Conservation (phyloP, 1,284 basidiomycete genomes). For the Pseudozyma flocculosa region DNA sequence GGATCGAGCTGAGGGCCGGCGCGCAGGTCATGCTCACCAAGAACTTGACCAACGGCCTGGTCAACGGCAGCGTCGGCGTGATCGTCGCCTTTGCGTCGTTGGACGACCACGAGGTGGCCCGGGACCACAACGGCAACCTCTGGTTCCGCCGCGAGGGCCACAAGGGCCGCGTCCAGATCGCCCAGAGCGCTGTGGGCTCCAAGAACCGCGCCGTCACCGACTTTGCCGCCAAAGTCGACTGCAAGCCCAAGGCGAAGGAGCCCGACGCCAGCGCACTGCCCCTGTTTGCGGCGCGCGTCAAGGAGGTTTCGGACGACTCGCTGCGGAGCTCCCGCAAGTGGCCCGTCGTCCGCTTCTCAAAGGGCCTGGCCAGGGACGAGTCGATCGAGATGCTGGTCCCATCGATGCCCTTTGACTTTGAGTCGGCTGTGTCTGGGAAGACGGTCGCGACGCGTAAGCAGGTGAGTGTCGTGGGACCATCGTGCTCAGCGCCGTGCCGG, state of each 20-base stretch:
- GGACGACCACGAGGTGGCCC: not conserved
- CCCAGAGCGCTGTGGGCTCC: not conserved
- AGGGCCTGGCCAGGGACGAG: not conserved
- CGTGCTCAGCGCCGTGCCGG: too few species aligned
- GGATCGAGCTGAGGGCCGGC: slow-evolving; percentile 67
- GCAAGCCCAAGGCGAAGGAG: too few species aligned
- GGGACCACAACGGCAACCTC: not conserved
- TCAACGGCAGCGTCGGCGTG: slow-evolving; percentile 76
- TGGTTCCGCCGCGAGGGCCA: not conserved
- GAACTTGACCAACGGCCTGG: slow-evolving; percentile 70
- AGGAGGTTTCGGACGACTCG: not conserved
- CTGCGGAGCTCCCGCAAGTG: not conserved
- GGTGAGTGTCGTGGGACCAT: too few species aligned
- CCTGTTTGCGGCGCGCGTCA: not conserved
- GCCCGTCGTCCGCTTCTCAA: slow-evolving; percentile 4
- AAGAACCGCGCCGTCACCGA: too few species aligned
- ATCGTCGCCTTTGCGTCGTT: slow-evolving; percentile 66
- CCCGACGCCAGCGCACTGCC: not conserved
- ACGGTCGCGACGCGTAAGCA: slow-evolving; percentile 5
- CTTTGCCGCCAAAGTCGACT: too few species aligned
- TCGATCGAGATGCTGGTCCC: not conserved
- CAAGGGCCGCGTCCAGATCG: not conserved
- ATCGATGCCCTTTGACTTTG: slow-evolving; percentile 1
- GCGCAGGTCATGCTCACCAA: slow-evolving; percentile 71
- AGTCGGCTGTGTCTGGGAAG: not conserved